Evolutionary conservation across 495 filamentous ascomycete species (phyloP).

Genomic region (Neurospora terricola): DNA sequence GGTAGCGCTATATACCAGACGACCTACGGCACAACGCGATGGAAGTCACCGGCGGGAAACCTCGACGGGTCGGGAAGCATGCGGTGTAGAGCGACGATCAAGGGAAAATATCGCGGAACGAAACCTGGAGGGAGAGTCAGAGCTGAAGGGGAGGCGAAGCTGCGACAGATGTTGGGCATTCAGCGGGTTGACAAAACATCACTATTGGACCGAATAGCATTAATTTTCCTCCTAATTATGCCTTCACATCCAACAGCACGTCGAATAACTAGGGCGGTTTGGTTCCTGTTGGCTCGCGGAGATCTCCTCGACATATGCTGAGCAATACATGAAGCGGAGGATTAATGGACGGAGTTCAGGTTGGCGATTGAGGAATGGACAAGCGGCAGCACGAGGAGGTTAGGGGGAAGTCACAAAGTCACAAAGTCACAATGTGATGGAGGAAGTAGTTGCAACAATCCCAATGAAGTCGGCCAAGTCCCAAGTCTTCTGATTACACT

Average conservation of each 20-base stretch:
- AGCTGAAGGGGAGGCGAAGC: neutral
- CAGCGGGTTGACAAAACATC: slow-evolving; percentile 18
- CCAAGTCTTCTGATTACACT: neutral
- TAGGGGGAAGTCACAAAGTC: neutral
- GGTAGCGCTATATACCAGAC: neutral
- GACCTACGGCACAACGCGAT: neutral
- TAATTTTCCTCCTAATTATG: slow-evolving; percentile 57
- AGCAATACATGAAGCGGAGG: neutral
- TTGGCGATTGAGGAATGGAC: neutral
- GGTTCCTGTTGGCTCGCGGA: neutral
- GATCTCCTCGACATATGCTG: neutral
- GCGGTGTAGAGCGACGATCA: neutral
- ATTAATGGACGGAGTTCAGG: neutral
- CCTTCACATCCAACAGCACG: slow-evolving; percentile 10
- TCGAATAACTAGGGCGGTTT: neutral
- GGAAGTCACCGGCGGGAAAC: neutral
- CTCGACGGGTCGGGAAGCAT: neutral
- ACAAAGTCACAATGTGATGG: neutral
- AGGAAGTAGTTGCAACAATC: neutral
- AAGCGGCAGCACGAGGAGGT: neutral
- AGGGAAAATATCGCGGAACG: neutral
- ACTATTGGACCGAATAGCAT: slow-evolving; percentile 53
- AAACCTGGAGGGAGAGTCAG: neutral
- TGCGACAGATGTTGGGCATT: neutral
- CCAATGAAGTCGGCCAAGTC: neutral